Evolutionary conservation across 1,284 basidiomycete genomes (phyloP).

Genomic region (Melanopsichium pennsylvanicum): DNA sequence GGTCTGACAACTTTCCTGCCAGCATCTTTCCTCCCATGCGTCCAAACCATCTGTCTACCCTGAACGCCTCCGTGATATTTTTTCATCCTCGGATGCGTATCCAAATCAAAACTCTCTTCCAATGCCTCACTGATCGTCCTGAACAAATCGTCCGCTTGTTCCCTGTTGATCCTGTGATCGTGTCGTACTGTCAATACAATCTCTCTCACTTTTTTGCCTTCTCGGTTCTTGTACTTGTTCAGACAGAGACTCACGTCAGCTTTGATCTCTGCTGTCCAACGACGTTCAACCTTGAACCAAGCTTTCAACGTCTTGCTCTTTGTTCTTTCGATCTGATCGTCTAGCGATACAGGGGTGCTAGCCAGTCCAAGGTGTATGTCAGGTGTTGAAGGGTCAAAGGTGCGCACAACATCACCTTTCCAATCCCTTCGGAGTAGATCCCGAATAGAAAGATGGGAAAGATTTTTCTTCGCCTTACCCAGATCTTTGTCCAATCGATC

Average conservation of each 20-base stretch:
- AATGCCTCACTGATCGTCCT: slow-evolving; percentile 27
- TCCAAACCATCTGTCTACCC: slow-evolving; percentile 48
- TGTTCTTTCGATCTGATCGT: slow-evolving; percentile 62
- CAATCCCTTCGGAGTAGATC: slow-evolving; percentile 65
- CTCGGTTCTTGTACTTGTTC: slow-evolving; percentile 45
- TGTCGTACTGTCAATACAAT: slow-evolving; percentile 47
- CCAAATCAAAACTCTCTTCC: slow-evolving; percentile 16
- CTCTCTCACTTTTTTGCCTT: slow-evolving; percentile 40
- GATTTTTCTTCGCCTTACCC: slow-evolving; percentile 57
- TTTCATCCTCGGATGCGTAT: slow-evolving; percentile 13
- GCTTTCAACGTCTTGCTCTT: slow-evolving; percentile 33
- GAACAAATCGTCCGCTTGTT: slow-evolving; percentile 52
- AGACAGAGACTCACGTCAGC: slow-evolving; percentile 51
- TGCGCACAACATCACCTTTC: slow-evolving; percentile 64
- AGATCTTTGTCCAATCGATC: slow-evolving; percentile 55
- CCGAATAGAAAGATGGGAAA: slow-evolving; percentile 59
- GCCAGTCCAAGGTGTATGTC: slow-evolving; percentile 64
- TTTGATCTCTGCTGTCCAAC: slow-evolving; percentile 54
- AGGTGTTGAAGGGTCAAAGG: slow-evolving; percentile 52
- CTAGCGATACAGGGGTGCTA: slow-evolving; percentile 62
- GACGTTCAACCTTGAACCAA: slow-evolving; percentile 61
- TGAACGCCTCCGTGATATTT: background rate
- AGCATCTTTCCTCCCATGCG: slow-evolving; percentile 27
- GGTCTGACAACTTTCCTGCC: slow-evolving; percentile 56
- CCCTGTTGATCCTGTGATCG: slow-evolving; percentile 34